phyloP scores from a whole-genome alignment of 345 rosid genomes.

The Eucalyptus cloeziana region DNA sequence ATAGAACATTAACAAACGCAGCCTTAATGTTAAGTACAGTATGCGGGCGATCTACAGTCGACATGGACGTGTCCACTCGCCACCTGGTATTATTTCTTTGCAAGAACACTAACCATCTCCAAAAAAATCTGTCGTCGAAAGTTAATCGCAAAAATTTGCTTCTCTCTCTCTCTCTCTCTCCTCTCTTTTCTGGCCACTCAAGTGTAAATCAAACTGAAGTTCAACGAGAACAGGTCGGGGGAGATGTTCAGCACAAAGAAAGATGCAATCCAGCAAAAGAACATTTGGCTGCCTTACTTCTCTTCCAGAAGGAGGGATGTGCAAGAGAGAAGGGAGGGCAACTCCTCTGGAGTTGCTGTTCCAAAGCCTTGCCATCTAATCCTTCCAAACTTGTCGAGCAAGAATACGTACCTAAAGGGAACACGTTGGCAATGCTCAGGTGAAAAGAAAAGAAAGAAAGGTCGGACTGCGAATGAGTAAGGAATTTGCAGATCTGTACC shows the following conservation, averaged over 20 bases:
- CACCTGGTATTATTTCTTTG: neutral
- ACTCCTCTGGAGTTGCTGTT: constrained; percentile 52
- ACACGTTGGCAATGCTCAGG: neutral
- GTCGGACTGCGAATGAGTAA: neutral
- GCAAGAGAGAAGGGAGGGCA: constrained; percentile 68
- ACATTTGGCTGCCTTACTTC: constrained; percentile 8
- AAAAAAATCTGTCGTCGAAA: neutral
- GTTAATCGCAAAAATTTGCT: neutral
- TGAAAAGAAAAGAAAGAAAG: neutral
- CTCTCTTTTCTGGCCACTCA: neutral
- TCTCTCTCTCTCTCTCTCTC: neutral
- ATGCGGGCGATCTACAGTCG: neutral
- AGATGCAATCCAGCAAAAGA: neutral
- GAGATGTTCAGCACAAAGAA: neutral
- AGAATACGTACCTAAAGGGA: constrained; percentile 41
- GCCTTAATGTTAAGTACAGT: neutral
- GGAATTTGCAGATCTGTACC: constrained; percentile 24
- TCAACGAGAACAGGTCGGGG: neutral
- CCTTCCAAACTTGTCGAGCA: constrained; percentile 72
- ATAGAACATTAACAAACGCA: no score
- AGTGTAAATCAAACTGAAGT: neutral
- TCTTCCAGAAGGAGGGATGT: constrained; percentile 59
- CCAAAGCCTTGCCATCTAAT: constrained; percentile 97
- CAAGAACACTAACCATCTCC: neutral
- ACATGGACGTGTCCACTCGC: neutral